Conservation (phyloP, 768 basidiomycete species). For the Kwoniella bestiolae region DNA sequence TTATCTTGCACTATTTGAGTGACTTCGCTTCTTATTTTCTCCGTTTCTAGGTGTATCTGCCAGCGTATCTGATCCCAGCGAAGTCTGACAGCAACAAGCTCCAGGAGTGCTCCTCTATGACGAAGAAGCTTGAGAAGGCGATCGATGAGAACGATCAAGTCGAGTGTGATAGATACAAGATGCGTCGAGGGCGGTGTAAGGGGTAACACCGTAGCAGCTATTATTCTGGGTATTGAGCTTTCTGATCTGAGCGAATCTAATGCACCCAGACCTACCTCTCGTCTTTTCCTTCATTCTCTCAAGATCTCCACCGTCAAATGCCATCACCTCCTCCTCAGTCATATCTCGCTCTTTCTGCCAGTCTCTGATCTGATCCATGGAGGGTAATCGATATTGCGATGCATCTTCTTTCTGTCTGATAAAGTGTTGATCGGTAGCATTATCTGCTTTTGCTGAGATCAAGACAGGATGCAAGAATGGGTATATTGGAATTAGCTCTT, state of each 20-base stretch:
- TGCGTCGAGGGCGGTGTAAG: constrained; percentile 49
- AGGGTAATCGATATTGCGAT: constrained; percentile 24
- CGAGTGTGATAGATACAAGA: constrained; percentile 46
- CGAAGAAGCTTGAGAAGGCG: constrained; percentile 26
- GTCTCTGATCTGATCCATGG: constrained; percentile 5
- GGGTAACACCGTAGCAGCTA: constrained; percentile 45
- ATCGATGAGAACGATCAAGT: constrained; percentile 37
- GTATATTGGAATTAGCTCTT: constrained; percentile 35
- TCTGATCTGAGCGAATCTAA: too few species aligned
- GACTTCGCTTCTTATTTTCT: constrained; percentile 26
- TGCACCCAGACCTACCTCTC: constrained; percentile 34
- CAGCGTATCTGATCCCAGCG: constrained; percentile 43
- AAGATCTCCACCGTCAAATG: constrained; percentile 50
- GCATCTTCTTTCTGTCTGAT: not conserved
- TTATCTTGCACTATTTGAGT: constrained; percentile 21
- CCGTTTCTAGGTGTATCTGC: constrained; percentile 30
- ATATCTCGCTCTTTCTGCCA: constrained; percentile 43
- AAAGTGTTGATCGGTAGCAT: not conserved
- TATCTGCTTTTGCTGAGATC: not conserved
- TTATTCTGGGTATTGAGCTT: not conserved
- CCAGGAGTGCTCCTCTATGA: constrained; percentile 19
- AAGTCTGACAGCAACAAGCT: constrained; percentile 21
- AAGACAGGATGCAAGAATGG: constrained; percentile 41
- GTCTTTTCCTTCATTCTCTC: constrained; percentile 49
- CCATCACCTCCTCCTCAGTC: constrained; percentile 46